Conservation (phyloP, 257 asterid species). For the Solanum pennellii region DNA sequence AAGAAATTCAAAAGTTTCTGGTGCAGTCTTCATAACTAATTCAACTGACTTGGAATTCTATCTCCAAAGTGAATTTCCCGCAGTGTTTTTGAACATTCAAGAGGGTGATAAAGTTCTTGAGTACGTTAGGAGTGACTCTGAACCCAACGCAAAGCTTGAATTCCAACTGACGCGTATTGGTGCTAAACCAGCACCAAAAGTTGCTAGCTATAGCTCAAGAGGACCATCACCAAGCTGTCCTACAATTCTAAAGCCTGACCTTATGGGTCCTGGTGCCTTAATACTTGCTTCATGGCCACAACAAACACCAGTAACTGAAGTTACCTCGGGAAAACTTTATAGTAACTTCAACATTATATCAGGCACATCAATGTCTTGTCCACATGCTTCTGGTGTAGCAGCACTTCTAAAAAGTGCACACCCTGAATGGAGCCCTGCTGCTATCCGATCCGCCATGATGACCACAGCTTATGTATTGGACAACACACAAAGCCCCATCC, state of each 20-base stretch:
- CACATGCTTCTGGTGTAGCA: constrained; percentile 58
- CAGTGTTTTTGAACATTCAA: constrained; percentile 24
- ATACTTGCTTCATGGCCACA: constrained; percentile 61
- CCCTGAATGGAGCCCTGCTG: constrained; percentile 66
- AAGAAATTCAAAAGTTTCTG: constrained; percentile 14
- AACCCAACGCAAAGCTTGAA: constrained; percentile 30
- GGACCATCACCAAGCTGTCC: constrained; percentile 78
- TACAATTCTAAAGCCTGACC: constrained; percentile 48
- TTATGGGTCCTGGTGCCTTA: constrained; percentile 56
- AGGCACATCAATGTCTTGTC: constrained; percentile 79
- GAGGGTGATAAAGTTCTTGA: constrained; percentile 31
- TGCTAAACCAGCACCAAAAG: constrained; percentile 43
- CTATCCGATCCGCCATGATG: constrained; percentile 66
- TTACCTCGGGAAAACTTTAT: constrained; percentile 22
- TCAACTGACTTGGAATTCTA: constrained; percentile 21
- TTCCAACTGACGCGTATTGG: constrained; percentile 36
- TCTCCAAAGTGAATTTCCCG: constrained; percentile 27
- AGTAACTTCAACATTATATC: constrained; percentile 49
- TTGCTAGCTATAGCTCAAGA: constrained; percentile 62
- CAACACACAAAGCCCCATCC: constrained; percentile 30
- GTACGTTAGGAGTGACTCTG: constrained; percentile 18
- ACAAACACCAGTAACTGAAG: background rate
- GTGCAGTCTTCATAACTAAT: constrained; percentile 48
- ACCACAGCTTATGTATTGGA: constrained; percentile 43
- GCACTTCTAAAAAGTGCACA: constrained; percentile 47